Conservation (phyloP, 495 filamentous ascomycete species). For the Achaetomiella virescens region DNA sequence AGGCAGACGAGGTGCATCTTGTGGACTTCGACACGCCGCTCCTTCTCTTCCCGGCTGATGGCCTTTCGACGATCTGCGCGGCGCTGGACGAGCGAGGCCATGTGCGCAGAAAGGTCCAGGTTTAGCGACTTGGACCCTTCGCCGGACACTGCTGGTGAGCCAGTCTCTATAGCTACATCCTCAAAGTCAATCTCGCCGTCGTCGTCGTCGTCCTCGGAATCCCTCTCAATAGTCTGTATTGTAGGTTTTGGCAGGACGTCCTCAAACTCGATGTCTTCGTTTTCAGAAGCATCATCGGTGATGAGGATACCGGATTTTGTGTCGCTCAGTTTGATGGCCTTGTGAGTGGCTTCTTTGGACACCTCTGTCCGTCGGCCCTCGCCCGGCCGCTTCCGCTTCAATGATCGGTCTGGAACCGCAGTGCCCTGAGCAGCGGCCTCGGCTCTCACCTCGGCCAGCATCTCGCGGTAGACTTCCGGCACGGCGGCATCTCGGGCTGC, state of each 20-base stretch:
- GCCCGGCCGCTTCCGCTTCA: slow-evolving; percentile 38
- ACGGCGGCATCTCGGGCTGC: neutral
- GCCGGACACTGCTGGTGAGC: slow-evolving; percentile 17
- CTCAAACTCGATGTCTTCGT: slow-evolving; percentile 32
- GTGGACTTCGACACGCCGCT: slow-evolving; percentile 67
- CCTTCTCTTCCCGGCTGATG: slow-evolving; percentile 63
- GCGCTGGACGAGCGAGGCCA: slow-evolving; percentile 31
- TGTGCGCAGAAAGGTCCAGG: slow-evolving; percentile 45
- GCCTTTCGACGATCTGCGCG: slow-evolving; percentile 49
- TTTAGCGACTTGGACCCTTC: slow-evolving; percentile 51
- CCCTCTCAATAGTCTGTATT: slow-evolving; percentile 23
- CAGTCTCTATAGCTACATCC: slow-evolving; percentile 31
- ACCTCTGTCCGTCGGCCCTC: slow-evolving; percentile 20
- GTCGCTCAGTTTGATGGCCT: slow-evolving; percentile 8
- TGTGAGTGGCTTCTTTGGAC: neutral
- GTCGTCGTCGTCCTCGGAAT: slow-evolving; percentile 30
- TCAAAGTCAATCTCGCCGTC: slow-evolving; percentile 29
- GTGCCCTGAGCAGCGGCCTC: neutral
- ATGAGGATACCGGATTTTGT: neutral
- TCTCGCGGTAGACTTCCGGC: slow-evolving; percentile 17
- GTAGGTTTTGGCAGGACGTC: slow-evolving; percentile 29
- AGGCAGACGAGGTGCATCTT: slow-evolving; percentile 82
- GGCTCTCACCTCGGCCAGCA: slow-evolving; percentile 13
- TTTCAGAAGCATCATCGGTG: slow-evolving; percentile 27
- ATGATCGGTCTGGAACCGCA: slow-evolving; percentile 24